Evolutionary conservation across 495 filamentous ascomycete species (phyloP), one percentile per base, ranked within the genome.

Genomic region (Penicillium pulvis): DNA sequence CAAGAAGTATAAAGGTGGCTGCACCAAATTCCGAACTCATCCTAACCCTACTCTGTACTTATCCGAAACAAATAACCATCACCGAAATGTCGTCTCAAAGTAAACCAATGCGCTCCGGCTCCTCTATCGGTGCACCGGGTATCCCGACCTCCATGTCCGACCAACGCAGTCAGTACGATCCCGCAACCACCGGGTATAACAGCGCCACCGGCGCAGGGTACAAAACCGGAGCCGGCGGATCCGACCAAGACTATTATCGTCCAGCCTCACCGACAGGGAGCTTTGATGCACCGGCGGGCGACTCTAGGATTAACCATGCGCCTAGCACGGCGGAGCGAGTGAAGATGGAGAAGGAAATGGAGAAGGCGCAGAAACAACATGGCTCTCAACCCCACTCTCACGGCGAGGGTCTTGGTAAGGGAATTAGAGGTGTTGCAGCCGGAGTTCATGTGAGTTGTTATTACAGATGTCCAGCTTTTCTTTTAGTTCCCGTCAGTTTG

Each of bases 391-490:
- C n/a, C n/a, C n/a, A 23, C 24, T 51, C 54, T 11, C n/a, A 41
- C 0, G 52, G 63, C 9, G 55, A 63, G 17, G 48, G 55, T 16
- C 0, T 60, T 11, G 64, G 64, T 0, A 46, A 41, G 6, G 67
- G 62, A 7, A 64, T 71, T 1, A 65, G 66, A 36, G 67, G 65
- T 5, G 53, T 61, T 28, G 58, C 63, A 17, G 74, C 75, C 28
- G 68, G 68, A 19, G 51, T 75, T 55, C 76, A 79, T 63, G 76
- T 76, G 63, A 67, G 73, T 73, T 42, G n/a, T 9, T 36, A 2
- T 9, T 30, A 20, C 16, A 31, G 1, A 14, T 17, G 3, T 2
- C 16, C 47, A 7, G 28, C 28, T 28, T 28, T 2, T 5, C 0
- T 5, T 7, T 28, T 28, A 5, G 3, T 2, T 3, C 28, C 6